These are phyloP conservation scores for Zygoascus flipseniorum DNA, from an alignment of 805 yeast genomes.

Conservation along the genomic window DNA sequence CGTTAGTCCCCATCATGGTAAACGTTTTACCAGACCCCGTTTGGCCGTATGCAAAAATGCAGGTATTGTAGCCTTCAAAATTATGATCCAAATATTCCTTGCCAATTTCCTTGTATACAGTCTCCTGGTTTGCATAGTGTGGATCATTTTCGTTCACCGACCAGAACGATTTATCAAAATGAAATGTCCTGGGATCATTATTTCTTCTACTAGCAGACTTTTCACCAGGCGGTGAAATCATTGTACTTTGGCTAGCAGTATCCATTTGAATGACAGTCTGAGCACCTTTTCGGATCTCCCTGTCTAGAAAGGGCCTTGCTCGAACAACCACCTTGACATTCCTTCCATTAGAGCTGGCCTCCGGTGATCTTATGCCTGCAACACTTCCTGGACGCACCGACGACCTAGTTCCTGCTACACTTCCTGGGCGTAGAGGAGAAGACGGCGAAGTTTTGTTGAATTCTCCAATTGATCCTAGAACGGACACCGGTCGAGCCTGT, in stretches of 20 bases:
- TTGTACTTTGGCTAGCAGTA: slow-evolving; percentile 13
- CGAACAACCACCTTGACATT: slow-evolving; percentile 34
- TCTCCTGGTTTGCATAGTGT: slow-evolving; percentile 39
- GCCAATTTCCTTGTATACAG: slow-evolving; percentile 49
- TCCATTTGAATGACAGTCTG: slow-evolving; percentile 14
- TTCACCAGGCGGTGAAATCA: slow-evolving; percentile 13
- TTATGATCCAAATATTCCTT: slow-evolving; percentile 53
- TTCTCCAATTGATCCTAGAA: slow-evolving; percentile 3
- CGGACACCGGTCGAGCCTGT: not conserved
- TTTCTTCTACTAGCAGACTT: slow-evolving; percentile 18
- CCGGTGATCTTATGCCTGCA: not conserved
- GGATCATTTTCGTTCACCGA: slow-evolving; percentile 32
- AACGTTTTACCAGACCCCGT: slow-evolving; percentile 80
- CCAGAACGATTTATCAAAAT: slow-evolving; percentile 46
- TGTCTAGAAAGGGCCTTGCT: slow-evolving; percentile 28
- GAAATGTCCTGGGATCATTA: slow-evolving; percentile 32
- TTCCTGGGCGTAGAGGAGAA: not conserved
- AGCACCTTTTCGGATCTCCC: slow-evolving; percentile 16
- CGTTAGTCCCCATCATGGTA: slow-evolving; percentile 61
- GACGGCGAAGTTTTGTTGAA: not conserved
- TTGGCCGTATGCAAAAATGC: slow-evolving; percentile 74
- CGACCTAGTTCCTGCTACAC: not conserved
- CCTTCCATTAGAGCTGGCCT: slow-evolving; percentile 10
- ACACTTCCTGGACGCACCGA: not conserved
- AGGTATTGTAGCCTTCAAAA: slow-evolving; percentile 61